These are phyloP conservation scores for Elsinoe ampelina DNA, from an alignment of 2,329 filamentous ascomycete species.

Conservation along the genomic window DNA sequence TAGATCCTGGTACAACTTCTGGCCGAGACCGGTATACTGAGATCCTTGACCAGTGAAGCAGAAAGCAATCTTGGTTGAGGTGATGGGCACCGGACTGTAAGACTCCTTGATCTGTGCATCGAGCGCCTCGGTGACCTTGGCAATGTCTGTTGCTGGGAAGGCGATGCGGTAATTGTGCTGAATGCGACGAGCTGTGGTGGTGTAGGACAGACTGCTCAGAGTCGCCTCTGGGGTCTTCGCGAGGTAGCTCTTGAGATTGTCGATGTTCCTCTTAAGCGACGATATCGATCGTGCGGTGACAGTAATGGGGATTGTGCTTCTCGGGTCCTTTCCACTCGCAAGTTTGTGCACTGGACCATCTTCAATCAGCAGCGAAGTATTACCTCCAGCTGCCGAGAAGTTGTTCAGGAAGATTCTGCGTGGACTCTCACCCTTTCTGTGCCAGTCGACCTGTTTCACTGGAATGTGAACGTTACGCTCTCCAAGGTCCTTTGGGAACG, in stretches of 20 bases:
- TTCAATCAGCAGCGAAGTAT: conserved; percentile 44
- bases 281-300: conserved; percentile 44
- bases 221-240: conserved; percentile 37
- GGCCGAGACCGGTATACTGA: conserved; percentile 43
- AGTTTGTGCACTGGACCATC: conserved; percentile 38
- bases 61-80: conserved; percentile 42
- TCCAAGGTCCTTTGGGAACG: conserved; percentile 43
- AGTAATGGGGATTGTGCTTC: conserved; percentile 39
- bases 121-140: conserved; percentile 37
- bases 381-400: conserved; percentile 46
- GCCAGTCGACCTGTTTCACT: conserved; percentile 36
- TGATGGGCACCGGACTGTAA: conserved; percentile 46
- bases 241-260: conserved; percentile 38
- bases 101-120: conserved; percentile 40
- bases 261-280: conserved; percentile 43
- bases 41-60: conserved; percentile 46
- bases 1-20: conserved; percentile 42
- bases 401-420: conserved; percentile 45
- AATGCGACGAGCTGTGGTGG: conserved; percentile 44
- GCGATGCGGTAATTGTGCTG: conserved; percentile 46
- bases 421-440: conserved; percentile 39
- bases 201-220: conserved; percentile 43
- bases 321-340: conserved; percentile 36
- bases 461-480: conserved; percentile 46
- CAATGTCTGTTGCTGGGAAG: conserved; percentile 38